These are phyloP conservation scores for Cordyceps tenuipes DNA, from an alignment of 2,329 filamentous ascomycete genomes.

Conservation along the genomic window DNA sequence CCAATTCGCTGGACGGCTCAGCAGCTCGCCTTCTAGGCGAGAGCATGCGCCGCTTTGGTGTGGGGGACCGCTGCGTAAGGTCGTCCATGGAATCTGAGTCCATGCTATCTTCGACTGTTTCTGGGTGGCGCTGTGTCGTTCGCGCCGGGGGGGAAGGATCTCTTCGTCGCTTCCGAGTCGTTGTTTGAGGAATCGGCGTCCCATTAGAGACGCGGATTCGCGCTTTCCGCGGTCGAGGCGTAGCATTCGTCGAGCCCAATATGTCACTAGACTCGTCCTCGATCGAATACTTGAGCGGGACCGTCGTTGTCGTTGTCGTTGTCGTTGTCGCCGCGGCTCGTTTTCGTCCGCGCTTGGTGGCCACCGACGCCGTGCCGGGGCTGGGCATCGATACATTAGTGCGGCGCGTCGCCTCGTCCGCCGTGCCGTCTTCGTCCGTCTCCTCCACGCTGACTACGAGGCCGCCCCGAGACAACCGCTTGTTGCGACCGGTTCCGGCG, in stretches of 20 bases:
- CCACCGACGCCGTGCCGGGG: slow-evolving; percentile 20
- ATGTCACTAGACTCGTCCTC: slow-evolving; percentile 29
- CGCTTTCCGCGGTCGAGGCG: slow-evolving; percentile 35
- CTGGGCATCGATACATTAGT: slow-evolving; percentile 38
- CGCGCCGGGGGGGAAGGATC: slow-evolving; percentile 35
- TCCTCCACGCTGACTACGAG: slow-evolving; percentile 50
- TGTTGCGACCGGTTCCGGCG: slow-evolving; percentile 23
- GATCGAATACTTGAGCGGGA: slow-evolving; percentile 40
- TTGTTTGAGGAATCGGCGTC: slow-evolving; percentile 38
- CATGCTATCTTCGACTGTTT: slow-evolving; percentile 19
- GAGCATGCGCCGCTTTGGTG: slow-evolving; percentile 11
- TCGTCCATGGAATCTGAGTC: slow-evolving; percentile 8
- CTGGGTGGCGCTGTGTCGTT: slow-evolving; percentile 27
- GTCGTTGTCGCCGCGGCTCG: slow-evolving; percentile 37
- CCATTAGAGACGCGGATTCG: slow-evolving; percentile 42
- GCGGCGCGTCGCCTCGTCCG: slow-evolving; percentile 26
- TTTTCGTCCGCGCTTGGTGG: slow-evolving; percentile 21
- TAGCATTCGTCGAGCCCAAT: slow-evolving; percentile 22
- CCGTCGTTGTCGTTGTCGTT: slow-evolving; percentile 42
- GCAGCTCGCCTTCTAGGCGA: slow-evolving; percentile 12
- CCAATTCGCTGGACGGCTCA: slow-evolving; percentile 22
- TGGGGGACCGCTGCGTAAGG: slow-evolving; percentile 1
- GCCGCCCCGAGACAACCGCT: slow-evolving; percentile 40
- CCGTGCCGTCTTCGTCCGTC: slow-evolving; percentile 32
- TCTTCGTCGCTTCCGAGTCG: slow-evolving; percentile 33